phyloP scores from a whole-genome alignment of 75 land plant species.

The Pinus albicaulis region DNA sequence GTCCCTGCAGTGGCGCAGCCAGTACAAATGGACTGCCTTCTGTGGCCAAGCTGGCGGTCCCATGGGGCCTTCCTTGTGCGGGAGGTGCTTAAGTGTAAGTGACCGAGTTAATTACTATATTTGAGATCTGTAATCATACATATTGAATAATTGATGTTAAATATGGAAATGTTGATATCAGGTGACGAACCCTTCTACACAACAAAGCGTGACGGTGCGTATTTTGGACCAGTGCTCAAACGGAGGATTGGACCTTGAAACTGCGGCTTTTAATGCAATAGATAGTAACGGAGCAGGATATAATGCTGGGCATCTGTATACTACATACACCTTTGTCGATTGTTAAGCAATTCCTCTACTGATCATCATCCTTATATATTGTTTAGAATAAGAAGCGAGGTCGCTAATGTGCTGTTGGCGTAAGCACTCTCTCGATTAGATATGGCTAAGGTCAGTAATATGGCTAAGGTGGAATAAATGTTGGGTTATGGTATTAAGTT shows the following conservation, averaged over 20 bases:
- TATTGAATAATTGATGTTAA: too few species aligned
- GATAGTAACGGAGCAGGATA: conserved; percentile 7
- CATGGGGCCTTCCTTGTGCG: conserved; percentile 38
- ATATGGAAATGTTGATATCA: too few species aligned
- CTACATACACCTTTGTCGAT: not conserved
- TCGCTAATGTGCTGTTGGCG: too few species aligned
- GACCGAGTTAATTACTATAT: too few species aligned
- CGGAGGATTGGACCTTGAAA: conserved; percentile 9
- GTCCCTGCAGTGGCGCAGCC: conserved; percentile 41
- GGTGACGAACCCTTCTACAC: conserved; percentile 34
- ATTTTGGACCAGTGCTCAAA: conserved; percentile 45
- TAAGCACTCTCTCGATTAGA: too few species aligned
- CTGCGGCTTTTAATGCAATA: not conserved
- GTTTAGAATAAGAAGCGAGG: too few species aligned
- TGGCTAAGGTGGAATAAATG: too few species aligned
- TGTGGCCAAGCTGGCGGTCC: conserved; percentile 45
- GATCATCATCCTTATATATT: too few species aligned
- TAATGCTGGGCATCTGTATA: not conserved
- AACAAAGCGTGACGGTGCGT: conserved; percentile 29
- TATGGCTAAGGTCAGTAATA: too few species aligned
- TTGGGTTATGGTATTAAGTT: too few species aligned
- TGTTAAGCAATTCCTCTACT: not conserved
- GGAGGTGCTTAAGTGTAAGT: conserved; percentile 19
- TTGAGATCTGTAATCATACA: too few species aligned
- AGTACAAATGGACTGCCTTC: conserved; percentile 59